Conservation (phyloP, 305 asterid species). For the Fraxinus albicans region DNA sequence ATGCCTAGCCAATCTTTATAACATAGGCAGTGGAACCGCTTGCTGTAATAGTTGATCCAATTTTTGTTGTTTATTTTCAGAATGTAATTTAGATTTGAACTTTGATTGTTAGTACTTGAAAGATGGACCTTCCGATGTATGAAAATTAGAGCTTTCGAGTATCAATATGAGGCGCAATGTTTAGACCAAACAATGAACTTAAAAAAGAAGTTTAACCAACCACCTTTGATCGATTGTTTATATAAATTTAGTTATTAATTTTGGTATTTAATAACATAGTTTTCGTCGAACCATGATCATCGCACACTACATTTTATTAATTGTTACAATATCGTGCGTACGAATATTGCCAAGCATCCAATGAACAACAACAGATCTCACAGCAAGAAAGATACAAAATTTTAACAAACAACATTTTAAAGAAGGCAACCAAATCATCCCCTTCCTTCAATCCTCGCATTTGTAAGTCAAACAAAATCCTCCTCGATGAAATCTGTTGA, state of each 20-base stretch:
- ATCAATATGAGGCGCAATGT: background rate
- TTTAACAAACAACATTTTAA: too few species aligned
- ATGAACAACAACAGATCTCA: too few species aligned
- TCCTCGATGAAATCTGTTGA: conserved; percentile 7
- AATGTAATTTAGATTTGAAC: conserved; percentile 3
- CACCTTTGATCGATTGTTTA: background rate
- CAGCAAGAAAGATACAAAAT: too few species aligned
- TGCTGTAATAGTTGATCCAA: background rate
- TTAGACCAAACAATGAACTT: background rate
- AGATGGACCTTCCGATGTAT: background rate
- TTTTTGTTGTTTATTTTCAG: background rate
- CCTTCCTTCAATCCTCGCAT: background rate
- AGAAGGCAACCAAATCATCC: too few species aligned
- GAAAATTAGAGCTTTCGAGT: background rate
- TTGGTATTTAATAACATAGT: background rate
- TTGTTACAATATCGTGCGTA: background rate
- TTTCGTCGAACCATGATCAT: background rate
- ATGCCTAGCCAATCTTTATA: background rate
- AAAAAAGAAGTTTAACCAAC: background rate
- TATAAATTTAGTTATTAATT: too few species aligned
- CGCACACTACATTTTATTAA: background rate
- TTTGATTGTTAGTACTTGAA: conserved; percentile 5
- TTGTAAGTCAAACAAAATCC: conserved; percentile 2
- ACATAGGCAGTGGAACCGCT: background rate
- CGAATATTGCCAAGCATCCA: too few species aligned